Evolutionary conservation across 2,329 filamentous ascomycete genomes (phyloP).

Genomic region (Xylaria sp.): DNA sequence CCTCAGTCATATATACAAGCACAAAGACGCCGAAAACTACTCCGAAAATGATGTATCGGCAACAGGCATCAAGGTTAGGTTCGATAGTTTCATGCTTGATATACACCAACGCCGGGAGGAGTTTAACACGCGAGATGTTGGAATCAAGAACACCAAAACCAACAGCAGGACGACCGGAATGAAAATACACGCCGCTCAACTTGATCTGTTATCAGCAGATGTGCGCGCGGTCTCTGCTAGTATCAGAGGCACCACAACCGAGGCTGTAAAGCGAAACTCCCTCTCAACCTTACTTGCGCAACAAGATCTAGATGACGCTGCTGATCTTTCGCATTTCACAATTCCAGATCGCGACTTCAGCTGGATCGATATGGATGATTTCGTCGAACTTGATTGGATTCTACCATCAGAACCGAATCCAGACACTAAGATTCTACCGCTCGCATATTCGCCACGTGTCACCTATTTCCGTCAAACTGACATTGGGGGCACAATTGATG

Average conservation of each 20-base stretch:
- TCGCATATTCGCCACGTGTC: slow-evolving; percentile 92
- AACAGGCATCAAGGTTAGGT: slow-evolving; percentile 93
- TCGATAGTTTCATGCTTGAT: slow-evolving; percentile 98
- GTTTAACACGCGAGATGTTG: slow-evolving; percentile 83
- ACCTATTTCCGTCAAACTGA: slow-evolving; percentile 98
- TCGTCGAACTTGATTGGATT: slow-evolving; percentile 97
- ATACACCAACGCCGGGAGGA: slow-evolving; percentile 93
- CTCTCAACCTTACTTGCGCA: slow-evolving; percentile 62
- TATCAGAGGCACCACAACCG: slow-evolving; percentile 81
- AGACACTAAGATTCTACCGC: slow-evolving; percentile 90
- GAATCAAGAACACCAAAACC: slow-evolving; percentile 76
- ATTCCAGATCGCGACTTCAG: slow-evolving; percentile 95
- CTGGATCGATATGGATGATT: slow-evolving; percentile 99
- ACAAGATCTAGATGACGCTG: slow-evolving; percentile 63
- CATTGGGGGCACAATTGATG: slow-evolving; percentile 80
- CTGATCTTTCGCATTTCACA: slow-evolving; percentile 86
- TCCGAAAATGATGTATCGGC: slow-evolving; percentile 81
- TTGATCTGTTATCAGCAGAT: slow-evolving; percentile 91
- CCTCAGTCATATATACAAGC: slow-evolving; percentile 97
- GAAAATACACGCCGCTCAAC: slow-evolving; percentile 92
- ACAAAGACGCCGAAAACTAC: slow-evolving; percentile 93
- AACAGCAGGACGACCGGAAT: slow-evolving; percentile 88
- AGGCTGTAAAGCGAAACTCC: slow-evolving; percentile 74
- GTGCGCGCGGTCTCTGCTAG: slow-evolving; percentile 92
- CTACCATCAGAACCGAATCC: slow-evolving; percentile 89